Evolutionary conservation across 768 basidiomycete species (phyloP), one percentile per base, ranked within the genome.

Genomic region (Trametes villosa): DNA sequence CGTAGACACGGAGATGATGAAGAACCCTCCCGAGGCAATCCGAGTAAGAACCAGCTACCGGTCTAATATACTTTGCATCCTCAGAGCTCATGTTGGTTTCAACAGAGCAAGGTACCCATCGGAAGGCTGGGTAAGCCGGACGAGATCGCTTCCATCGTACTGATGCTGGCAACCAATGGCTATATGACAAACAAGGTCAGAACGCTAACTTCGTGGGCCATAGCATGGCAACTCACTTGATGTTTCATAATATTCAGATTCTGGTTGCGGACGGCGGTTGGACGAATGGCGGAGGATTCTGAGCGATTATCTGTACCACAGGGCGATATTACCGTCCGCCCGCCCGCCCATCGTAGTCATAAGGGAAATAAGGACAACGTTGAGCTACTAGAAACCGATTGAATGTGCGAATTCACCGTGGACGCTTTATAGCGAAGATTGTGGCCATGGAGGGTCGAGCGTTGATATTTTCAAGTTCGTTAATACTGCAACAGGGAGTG

Each of bases 151-250:
- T 78, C 78, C 24, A 71, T 83, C n/a, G 81, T 84, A 11, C 78
- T 81, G 62, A 70, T 81, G 68, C 72, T 84, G 4, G 79, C 78
- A 5, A 76, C 73, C 3, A 85, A 85, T 65, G 75, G 71, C 15
- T 85, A 84, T 50, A 81, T 85, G 78, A 83, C 83, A 20, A 83
- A 85, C 71, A 85, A 85, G 77, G 83, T 80, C 52, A 17, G 72
- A 48, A 42, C 20, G n/a, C n/a, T n/a, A n/a, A n/a, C n/a, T n/a
- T 27, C 5, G 34, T 29, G 27, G 17, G n/a, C 31, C 26, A 4
- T 46, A 27, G 9, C 47, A 34, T 5, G 30, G 27, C 4, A 18
- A 59, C 26, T 52, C 9, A 52, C 57, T 34, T 29, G 24, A 6
- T 17, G 22, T n/a, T 26, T 18, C 20, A 7, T 31, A 26, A 5